These are phyloP conservation scores for Rhodotorula babjevae DNA, from an alignment of 768 basidiomycete species.

Conservation along the genomic window DNA sequence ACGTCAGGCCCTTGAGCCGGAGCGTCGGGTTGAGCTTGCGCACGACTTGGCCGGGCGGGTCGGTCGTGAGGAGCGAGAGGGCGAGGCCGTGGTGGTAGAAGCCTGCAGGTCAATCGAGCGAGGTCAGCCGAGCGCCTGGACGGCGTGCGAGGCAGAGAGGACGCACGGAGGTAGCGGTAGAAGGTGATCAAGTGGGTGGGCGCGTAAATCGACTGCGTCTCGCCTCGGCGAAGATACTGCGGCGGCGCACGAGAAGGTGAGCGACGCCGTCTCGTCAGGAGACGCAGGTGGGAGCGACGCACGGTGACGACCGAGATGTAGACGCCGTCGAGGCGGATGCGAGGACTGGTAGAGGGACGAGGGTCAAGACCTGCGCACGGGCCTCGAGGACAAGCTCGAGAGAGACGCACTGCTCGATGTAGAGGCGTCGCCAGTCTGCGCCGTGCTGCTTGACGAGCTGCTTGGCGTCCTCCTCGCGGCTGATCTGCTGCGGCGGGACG, in stretches of 20 bases:
- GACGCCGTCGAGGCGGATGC: constrained; percentile 39
- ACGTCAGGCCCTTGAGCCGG: constrained; percentile 27
- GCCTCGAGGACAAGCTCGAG: too few relatives aligned
- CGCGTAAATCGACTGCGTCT: constrained; percentile 24
- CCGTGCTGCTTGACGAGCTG: constrained; percentile 32
- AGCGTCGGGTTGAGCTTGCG: constrained; percentile 33
- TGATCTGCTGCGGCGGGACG: constrained; percentile 32
- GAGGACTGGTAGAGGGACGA: constrained; percentile 17
- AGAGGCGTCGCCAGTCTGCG: constrained; percentile 40
- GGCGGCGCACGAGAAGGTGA: neutral
- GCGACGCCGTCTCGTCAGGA: neutral
- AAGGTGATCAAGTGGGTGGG: constrained; percentile 41
- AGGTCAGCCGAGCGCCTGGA: neutral
- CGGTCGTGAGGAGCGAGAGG: constrained; percentile 41
- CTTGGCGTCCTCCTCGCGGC: neutral
- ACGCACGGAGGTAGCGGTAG: constrained; percentile 37
- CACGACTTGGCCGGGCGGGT: constrained; percentile 37
- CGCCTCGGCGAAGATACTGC: constrained; percentile 40
- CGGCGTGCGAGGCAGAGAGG: neutral
- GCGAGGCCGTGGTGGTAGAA: constrained; percentile 43
- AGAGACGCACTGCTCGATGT: constrained; percentile 39
- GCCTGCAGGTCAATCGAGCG: neutral
- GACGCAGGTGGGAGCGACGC: neutral
- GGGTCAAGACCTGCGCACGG: too few relatives aligned
- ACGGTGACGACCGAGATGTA: constrained; percentile 40